A percentile compares a stretch with the other conserved stretches of the same genome.
Conservation (phyloP, 305 asterid genomes). For the Monarda citriodora region DNA sequence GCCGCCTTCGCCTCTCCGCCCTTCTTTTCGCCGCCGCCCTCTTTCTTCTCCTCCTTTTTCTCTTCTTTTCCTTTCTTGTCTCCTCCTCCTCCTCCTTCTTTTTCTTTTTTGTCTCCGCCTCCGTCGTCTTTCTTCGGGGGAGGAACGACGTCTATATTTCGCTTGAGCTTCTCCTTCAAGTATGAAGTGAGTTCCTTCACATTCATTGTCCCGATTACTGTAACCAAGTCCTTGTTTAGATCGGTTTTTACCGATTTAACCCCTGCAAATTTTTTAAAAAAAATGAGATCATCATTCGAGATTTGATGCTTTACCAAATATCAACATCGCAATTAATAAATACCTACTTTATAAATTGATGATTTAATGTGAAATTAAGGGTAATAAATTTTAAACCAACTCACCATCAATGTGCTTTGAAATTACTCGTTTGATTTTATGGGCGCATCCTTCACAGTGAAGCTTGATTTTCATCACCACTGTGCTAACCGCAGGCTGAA, state of each 20-base stretch:
- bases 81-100: conserved; percentile 27
- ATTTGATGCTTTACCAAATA: not conserved
- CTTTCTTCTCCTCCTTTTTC: conserved; percentile 27
- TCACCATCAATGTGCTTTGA: conserved; percentile 64
- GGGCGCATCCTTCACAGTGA: conserved; percentile 90
- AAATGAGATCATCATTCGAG: not conserved
- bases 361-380: conserved; percentile 1
- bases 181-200: conserved; percentile 51
- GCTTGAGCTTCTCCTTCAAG: conserved; percentile 58
- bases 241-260: conserved; percentile 48
- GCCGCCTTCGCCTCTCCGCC: conserved; percentile 18
- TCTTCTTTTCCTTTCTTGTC: conserved; percentile 21
- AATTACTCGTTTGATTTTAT: conserved; percentile 63
- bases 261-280: conserved; percentile 40
- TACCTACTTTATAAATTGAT: not conserved
- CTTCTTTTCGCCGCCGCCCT: conserved; percentile 31
- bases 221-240: conserved; percentile 60
- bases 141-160: conserved; percentile 45
- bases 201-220: conserved; percentile 71
- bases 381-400: conserved; percentile 26
- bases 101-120: conserved; percentile 1
- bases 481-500: conserved; percentile 55
- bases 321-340: not conserved
- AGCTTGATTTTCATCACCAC: conserved; percentile 61
- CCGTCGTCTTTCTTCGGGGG: conserved; percentile 61